Conservation (phyloP, 192 early-diverging fungal genomes). For the Chytriomyces sp. region DNA sequence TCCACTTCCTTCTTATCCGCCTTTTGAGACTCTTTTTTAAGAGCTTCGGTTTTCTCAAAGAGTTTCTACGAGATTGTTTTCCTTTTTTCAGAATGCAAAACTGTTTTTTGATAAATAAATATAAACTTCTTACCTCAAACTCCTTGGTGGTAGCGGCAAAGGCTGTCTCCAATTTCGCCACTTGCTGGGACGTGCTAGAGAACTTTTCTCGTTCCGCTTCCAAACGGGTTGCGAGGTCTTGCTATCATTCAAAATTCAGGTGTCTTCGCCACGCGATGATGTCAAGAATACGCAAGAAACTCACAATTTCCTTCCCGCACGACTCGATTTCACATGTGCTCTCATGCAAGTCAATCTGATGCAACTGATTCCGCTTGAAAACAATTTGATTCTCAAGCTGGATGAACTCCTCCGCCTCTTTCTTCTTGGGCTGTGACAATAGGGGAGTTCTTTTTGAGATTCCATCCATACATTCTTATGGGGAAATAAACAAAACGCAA, state of each 20-base stretch:
- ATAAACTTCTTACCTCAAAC: slow-evolving; percentile 9
- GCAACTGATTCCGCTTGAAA: slow-evolving; percentile 71
- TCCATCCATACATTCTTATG: no score
- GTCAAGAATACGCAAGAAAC: neutral
- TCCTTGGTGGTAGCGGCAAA: neutral
- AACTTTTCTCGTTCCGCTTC: slow-evolving; percentile 65
- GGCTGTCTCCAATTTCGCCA: slow-evolving; percentile 8
- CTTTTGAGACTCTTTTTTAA: slow-evolving; percentile 66
- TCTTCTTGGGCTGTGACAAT: slow-evolving; percentile 58
- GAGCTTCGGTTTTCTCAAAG: slow-evolving; percentile 61
- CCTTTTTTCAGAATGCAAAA: neutral
- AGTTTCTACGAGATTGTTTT: slow-evolving; percentile 33
- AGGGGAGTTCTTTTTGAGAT: neutral
- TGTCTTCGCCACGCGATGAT: neutral
- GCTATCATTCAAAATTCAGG: slow-evolving; percentile 53
- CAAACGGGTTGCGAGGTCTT: no score
- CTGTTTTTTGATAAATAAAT: neutral
- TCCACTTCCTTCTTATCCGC: slow-evolving; percentile 74
- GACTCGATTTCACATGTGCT: slow-evolving; percentile 52
- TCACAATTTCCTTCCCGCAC: slow-evolving; percentile 10
- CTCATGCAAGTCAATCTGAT: slow-evolving; percentile 73
- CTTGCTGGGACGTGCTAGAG: slow-evolving; percentile 20
- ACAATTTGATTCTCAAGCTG: slow-evolving; percentile 79
- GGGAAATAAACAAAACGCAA: neutral
- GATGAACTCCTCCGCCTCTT: slow-evolving; percentile 80